Conservation (phyloP, 129 eudicot genomes). For the Kitagawia praeruptora region DNA sequence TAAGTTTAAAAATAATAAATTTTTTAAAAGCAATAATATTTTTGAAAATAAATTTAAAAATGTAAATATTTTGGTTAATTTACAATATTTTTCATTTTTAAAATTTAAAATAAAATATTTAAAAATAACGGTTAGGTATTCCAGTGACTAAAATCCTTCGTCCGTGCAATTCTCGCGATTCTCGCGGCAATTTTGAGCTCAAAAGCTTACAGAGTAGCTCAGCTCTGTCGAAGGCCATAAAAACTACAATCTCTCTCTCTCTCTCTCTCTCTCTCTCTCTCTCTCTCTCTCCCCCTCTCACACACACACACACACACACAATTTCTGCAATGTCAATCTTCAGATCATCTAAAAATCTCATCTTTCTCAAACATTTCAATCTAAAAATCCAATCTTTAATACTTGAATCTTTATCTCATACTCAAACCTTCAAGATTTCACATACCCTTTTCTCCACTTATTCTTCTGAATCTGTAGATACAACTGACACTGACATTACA, state of each 20-base stretch:
- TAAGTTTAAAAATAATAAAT: too few relatives aligned
- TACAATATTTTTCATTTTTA: too few relatives aligned
- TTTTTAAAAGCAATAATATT: too few relatives aligned
- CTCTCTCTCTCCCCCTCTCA: too few relatives aligned
- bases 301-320: not conserved
- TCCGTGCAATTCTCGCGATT: not conserved
- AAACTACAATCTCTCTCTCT: too few relatives aligned
- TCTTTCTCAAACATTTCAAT: not conserved
- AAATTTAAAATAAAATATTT: too few relatives aligned
- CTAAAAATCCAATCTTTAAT: not conserved
- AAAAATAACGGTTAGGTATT: too few relatives aligned
- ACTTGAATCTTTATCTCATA: conserved; percentile 15
- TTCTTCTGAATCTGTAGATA: conserved; percentile 18
- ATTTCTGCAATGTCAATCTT: conserved; percentile 3
- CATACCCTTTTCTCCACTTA: conserved; percentile 13
- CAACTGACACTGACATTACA: conserved; percentile 20
- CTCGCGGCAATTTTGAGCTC: conserved; percentile 2
- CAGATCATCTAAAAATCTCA: not conserved
- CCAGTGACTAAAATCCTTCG: too few relatives aligned
- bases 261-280: too few relatives aligned
- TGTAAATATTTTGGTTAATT: too few relatives aligned
- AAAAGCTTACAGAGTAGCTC: not conserved
- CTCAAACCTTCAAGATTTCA: conserved; percentile 16
- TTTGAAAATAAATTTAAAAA: too few relatives aligned
- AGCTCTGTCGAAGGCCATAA: not conserved